These are phyloP conservation scores for Nigrospora oryzae DNA, from an alignment of 2,329 filamentous ascomycete species.

Conservation along the genomic window DNA sequence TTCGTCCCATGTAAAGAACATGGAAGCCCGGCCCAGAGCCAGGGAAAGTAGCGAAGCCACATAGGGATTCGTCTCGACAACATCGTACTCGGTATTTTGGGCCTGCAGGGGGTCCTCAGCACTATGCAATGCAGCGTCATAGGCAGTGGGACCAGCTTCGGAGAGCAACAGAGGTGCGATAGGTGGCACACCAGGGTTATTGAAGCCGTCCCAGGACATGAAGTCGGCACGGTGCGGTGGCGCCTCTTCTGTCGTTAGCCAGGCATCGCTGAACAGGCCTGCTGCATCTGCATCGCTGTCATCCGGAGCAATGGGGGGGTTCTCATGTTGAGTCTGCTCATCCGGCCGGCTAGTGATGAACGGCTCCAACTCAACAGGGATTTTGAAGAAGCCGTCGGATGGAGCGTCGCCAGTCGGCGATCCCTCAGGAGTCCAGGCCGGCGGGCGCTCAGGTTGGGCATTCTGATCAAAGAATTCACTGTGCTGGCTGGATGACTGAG, in stretches of 20 bases:
- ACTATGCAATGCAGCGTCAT: slow-evolving; percentile 52
- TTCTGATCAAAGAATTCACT: slow-evolving; percentile 36
- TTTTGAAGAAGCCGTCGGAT: slow-evolving; percentile 33
- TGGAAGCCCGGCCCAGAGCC: slow-evolving; percentile 61
- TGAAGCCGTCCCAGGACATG: slow-evolving; percentile 64
- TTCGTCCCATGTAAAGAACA: slow-evolving; percentile 58
- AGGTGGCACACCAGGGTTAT: slow-evolving; percentile 28
- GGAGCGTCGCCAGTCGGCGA: slow-evolving; percentile 4
- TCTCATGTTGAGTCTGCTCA: slow-evolving; percentile 2
- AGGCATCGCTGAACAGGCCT: slow-evolving; percentile 30
- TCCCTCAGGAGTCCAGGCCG: slow-evolving; percentile 2
- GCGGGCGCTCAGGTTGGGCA: slow-evolving; percentile 18
- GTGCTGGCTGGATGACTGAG: slow-evolving; percentile 15
- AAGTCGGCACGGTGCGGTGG: slow-evolving; percentile 30
- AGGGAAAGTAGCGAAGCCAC: slow-evolving; percentile 54
- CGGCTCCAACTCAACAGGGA: slow-evolving; percentile 22
- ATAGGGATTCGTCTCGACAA: slow-evolving; percentile 41
- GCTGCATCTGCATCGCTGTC: no score
- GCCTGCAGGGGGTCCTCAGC: slow-evolving; percentile 29
- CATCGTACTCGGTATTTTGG: slow-evolving; percentile 26
- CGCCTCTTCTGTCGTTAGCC: slow-evolving; percentile 32
- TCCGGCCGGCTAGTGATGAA: slow-evolving; percentile 4
- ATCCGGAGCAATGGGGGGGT: slow-evolving; percentile 6
- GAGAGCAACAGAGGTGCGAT: slow-evolving; percentile 48
- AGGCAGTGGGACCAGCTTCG: slow-evolving; percentile 57